Base-by-base conservation (phyloP, 2,329 filamentous ascomycete genomes). In the Scytalidium sp. region DNA sequence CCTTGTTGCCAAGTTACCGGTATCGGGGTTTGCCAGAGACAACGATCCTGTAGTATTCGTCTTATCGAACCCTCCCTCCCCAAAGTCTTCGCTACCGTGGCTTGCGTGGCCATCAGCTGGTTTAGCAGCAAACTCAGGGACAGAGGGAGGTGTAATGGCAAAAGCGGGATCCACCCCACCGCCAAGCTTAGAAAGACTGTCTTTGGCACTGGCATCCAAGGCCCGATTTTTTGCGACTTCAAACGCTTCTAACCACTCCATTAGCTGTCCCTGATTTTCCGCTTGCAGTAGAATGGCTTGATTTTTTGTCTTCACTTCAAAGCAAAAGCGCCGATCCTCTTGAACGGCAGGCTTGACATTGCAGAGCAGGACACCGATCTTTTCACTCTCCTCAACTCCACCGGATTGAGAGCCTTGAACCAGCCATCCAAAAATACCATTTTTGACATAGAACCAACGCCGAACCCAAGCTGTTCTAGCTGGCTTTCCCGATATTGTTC, bases 281-380 rank as follows among this genome's bases (percentile, higher is more conserved):
- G 93, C 89, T 70, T 99, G 94, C 3, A 99, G 76, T 51, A 97
- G 74, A 55, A 96, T 84, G 45, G 86, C 94, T 55, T 88, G 88
- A 62, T 90, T 96, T 69, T 97, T 99, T 2, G 94, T 99, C 75
- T 97, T 99, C 62, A 99, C 88, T 69, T 99, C 94, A 62, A 99
- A 97, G 66, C 94, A 97, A 69, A 97, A 99, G 15, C 94, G 83
- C 36, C 94, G 84, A 63, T 99, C 94, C 69, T 99, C 94, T 58
- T 90, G 85, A 46, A 95, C 87, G 1, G 92, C 91, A 17, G 92
- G 91, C 61, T 93, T 90, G 44, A 94, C 88, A 62, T 90, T 96
- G 72, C 94, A 99, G 36, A 99, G 82, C 46, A 99, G 72, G 3
- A 99, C 92, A 39, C 94, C 94, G 53, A 96, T 96, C 70, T 96